These are phyloP conservation scores for Chlorella sorokiniana DNA, from an alignment of 139 green algal species.

Conservation along the genomic window DNA sequence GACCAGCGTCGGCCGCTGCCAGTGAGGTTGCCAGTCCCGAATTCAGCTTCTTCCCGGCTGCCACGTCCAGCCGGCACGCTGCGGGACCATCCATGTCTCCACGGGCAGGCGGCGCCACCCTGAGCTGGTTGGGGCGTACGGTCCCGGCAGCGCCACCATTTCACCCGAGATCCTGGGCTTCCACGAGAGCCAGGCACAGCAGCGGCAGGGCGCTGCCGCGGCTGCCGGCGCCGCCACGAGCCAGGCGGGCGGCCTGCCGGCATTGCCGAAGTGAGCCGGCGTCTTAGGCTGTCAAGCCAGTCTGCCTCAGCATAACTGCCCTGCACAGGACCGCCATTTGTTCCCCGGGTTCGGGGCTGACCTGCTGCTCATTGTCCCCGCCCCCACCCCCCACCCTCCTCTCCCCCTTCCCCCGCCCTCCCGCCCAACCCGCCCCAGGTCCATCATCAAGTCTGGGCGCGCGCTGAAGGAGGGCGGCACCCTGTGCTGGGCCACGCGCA, in stretches of 20 bases:
- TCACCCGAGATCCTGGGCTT: constrained; percentile 34
- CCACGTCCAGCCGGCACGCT: not conserved
- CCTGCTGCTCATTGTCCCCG: not conserved
- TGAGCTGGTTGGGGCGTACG: not conserved
- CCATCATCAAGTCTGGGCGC: constrained; percentile 30
- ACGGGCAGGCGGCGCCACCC: not conserved
- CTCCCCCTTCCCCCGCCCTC: not conserved
- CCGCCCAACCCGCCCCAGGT: not conserved
- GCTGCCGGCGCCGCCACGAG: not conserved
- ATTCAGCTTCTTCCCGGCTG: constrained; percentile 25
- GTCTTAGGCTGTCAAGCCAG: not conserved
- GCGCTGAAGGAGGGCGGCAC: constrained; percentile 9
- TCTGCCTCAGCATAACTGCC: too few species aligned
- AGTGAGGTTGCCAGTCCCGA: not conserved
- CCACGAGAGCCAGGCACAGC: constrained; percentile 22
- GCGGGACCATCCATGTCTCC: too few species aligned
- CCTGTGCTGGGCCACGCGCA: constrained; percentile 37
- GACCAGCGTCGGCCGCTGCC: not conserved
- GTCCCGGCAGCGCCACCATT: not conserved
- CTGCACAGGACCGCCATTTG: not conserved
- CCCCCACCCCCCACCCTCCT: not conserved
- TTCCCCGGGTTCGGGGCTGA: too few species aligned
- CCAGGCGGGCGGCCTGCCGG: not conserved
- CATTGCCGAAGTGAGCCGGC: not conserved
- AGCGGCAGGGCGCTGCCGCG: not conserved